Evolutionary conservation across 768 basidiomycete species (phyloP), one percentile per base, ranked within the genome.

Genomic region (Tephrocybe sp.): DNA sequence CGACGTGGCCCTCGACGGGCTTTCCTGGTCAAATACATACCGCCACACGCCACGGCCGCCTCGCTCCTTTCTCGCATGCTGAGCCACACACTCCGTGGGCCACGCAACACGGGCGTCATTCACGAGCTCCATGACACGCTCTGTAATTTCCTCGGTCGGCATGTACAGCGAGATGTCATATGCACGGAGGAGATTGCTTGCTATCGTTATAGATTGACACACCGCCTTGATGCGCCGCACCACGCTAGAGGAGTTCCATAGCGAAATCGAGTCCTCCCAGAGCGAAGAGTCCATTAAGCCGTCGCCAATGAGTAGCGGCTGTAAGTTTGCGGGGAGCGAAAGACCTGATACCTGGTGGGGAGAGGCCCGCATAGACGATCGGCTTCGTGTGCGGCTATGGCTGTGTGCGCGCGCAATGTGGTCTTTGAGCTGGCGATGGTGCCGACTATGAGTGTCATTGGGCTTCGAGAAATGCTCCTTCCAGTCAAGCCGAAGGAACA

Each of bases 21-120:
- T 80, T 59, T 88, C 89, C 68, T 91, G 89, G 66, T 91, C 89
- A 62, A 91, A 91, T 14, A 88, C 81, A 58, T 87, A 91, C 51
- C 89, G 76, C 83, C 83, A 91, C 5, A 89, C 86, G n/a, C 78
- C 77, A 35, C 71, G 71, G 1, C 82, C 85, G 12, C 76, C 74
- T 2, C 79, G 71, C 42, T 75, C 78, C 14, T 65, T 70, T 48
- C 74, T 74, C 1, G 79, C 75, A 47, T 73, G 74, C 45, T 76
- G 69, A 3, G 76, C 78, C 32, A 85, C 68, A 54, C 83, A 80
- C 20, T 91, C 83, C 1, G 83, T 85, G 9, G 87, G 87, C 87
- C 87, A 91, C 12, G 85, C 84, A 31, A 90, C 74, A 20, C 84
- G 80, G 10, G 85, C 76, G 54, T 91, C 89, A 56, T 84, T 83